Evolutionary conservation across 2,329 filamentous ascomycete genomes (phyloP).

Genomic region (Dichotomopilus funicola): DNA sequence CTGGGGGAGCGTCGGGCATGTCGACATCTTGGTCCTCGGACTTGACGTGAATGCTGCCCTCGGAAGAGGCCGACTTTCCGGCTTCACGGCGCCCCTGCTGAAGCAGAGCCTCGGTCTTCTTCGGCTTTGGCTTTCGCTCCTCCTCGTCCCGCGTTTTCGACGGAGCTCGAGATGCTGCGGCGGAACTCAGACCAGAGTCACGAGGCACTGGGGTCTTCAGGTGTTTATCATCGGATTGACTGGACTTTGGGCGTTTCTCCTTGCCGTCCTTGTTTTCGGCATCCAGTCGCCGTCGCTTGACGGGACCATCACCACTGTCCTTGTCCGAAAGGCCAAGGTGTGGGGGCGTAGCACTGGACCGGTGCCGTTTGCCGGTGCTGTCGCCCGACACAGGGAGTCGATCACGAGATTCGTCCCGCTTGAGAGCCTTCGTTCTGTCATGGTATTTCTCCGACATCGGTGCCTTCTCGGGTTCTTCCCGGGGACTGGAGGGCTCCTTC

Average conservation of each 20-base stretch:
- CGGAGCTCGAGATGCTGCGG: conserved; percentile 21
- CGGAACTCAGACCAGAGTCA: conserved; percentile 27
- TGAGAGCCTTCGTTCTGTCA: conserved; percentile 54
- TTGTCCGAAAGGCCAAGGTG: conserved; percentile 46
- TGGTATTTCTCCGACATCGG: conserved; percentile 49
- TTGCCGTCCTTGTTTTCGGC: conserved; percentile 45
- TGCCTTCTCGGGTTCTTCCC: conserved; percentile 47
- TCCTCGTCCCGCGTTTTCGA: conserved; percentile 39
- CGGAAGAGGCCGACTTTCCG: conserved; percentile 35
- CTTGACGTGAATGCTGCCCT: conserved; percentile 51
- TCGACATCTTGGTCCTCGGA: conserved; percentile 51
- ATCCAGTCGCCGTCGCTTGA: conserved; percentile 54
- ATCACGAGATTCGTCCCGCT: conserved; percentile 55
- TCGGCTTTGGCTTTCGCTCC: conserved; percentile 36
- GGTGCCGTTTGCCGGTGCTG: conserved; percentile 49
- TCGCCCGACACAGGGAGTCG: conserved; percentile 45
- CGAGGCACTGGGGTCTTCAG: conserved; percentile 38
- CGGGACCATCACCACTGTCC: conserved; percentile 44
- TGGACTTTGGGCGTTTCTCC: conserved; percentile 42
- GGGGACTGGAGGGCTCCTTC: conserved; percentile 48
- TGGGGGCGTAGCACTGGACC: conserved; percentile 54
- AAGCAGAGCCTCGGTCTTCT: conserved; percentile 29
- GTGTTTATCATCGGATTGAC: conserved; percentile 40
- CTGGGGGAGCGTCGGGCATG: conserved; percentile 43
- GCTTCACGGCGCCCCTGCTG: conserved; percentile 38